Evolutionary conservation across 2,329 filamentous ascomycete genomes (phyloP).

Genomic region (Fusarium aywerte): DNA sequence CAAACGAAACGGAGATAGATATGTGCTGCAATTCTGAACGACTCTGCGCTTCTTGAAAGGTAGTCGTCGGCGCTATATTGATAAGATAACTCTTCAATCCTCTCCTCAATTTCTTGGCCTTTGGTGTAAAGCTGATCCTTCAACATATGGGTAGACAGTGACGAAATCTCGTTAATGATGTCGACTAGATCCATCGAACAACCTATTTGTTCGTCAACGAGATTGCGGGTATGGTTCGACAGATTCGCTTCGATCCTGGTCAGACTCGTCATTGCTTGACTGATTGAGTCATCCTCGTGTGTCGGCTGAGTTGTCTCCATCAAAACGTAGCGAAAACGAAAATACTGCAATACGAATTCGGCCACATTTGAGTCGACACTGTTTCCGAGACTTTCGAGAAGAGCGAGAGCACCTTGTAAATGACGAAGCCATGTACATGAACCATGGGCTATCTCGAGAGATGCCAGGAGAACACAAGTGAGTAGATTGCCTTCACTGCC

Average conservation of each 20-base stretch:
- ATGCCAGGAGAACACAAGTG: conserved; percentile 40
- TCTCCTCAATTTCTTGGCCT: conserved; percentile 29
- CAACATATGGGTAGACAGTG: conserved; percentile 15
- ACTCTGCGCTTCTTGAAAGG: conserved; percentile 37
- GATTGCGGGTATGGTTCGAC: conserved; percentile 10
- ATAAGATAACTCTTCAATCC: conserved; percentile 1
- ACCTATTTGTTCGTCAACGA: conserved; percentile 41
- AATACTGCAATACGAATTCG: conserved; percentile 39
- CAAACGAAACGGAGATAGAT: conserved; percentile 42
- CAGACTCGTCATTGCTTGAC: conserved; percentile 24
- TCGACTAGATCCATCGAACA: conserved; percentile 45
- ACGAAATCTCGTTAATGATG: conserved; percentile 40
- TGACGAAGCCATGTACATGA: conserved; percentile 40
- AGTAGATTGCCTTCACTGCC: conserved; percentile 37
- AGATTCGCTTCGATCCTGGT: conserved; percentile 26
- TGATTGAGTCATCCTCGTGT: conserved; percentile 18
- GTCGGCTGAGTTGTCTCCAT: conserved; percentile 40
- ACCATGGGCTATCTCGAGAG: conserved; percentile 41
- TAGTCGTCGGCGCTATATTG: conserved; percentile 25
- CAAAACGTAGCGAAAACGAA: conserved; percentile 41
- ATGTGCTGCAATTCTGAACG: conserved; percentile 37
- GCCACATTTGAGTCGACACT: conserved; percentile 30
- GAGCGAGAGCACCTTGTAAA: conserved; percentile 40
- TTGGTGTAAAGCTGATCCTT: conserved; percentile 16
- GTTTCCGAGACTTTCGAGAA: conserved; percentile 35